Conservation (phyloP, 2,329 filamentous ascomycete species). For the Alternaria gaisen region DNA sequence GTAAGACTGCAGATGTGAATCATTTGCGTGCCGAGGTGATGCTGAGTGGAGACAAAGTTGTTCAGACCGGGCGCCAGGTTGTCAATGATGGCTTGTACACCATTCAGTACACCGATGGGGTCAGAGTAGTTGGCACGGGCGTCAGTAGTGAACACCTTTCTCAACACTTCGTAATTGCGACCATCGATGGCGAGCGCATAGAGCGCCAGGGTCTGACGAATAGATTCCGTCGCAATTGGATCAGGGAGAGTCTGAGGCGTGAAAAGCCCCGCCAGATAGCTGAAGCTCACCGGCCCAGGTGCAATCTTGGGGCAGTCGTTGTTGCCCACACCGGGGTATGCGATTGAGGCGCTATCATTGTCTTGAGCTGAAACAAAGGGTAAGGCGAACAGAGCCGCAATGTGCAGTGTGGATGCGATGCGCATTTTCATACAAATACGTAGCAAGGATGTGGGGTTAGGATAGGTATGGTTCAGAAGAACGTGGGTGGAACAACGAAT, state of each 20-base stretch:
- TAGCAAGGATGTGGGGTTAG: neutral
- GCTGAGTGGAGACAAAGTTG: neutral
- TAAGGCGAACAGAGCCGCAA: neutral
- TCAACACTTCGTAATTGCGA: neutral
- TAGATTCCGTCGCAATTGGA: neutral
- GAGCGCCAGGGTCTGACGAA: neutral
- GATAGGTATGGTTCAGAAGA: neutral
- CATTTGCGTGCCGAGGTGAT: neutral
- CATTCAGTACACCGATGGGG: neutral
- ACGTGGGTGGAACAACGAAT: conserved; percentile 25
- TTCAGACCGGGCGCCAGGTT: neutral
- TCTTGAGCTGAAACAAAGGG: neutral
- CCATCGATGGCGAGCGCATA: neutral
- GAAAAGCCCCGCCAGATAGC: neutral
- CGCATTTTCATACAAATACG: conserved; percentile 1
- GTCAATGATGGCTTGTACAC: neutral
- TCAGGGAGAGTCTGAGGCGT: neutral
- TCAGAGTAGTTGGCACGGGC: neutral
- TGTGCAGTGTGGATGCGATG: neutral
- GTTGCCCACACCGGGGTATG: neutral
- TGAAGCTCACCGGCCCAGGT: neutral
- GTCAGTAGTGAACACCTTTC: neutral
- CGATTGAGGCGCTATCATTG: neutral
- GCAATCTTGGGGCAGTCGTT: neutral
- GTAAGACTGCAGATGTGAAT: neutral